Evolutionary conservation across 768 basidiomycete species (phyloP).

Genomic region (Roridomyces roridus): DNA sequence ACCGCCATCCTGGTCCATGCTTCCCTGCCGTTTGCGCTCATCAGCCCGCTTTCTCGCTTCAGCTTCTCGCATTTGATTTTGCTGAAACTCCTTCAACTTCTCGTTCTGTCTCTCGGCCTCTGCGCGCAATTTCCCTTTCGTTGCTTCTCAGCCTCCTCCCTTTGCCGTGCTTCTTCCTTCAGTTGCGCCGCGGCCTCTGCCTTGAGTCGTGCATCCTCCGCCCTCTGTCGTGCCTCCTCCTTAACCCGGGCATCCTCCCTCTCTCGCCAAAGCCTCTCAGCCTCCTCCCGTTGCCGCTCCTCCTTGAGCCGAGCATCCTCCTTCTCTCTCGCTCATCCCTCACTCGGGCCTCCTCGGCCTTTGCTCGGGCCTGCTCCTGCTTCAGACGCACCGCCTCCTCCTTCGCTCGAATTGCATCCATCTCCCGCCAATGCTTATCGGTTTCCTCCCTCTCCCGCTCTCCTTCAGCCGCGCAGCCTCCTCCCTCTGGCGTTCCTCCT

Average conservation of each 20-base stretch:
- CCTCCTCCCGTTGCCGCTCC: conserved; percentile 20
- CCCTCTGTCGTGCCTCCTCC: conserved; percentile 1
- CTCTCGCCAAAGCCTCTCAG: conserved; percentile 4
- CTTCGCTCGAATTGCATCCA: conserved; percentile 28
- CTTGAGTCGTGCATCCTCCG: conserved; percentile 18
- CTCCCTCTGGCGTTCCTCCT: too few species aligned
- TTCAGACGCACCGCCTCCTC: conserved; percentile 27
- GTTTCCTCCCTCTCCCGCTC: conserved; percentile 7
- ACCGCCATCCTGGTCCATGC: conserved; percentile 39
- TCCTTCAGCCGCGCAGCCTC: conserved; percentile 23
- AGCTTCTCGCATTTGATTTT: conserved; percentile 41
- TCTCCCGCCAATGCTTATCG: conserved; percentile 25
- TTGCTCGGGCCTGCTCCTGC: conserved; percentile 35
- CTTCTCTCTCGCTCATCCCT: conserved; percentile 31
- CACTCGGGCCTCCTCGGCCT: conserved; percentile 33
- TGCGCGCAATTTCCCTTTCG: conserved; percentile 28
- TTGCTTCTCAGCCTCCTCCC: conserved; percentile 38
- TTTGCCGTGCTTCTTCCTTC: conserved; percentile 24
- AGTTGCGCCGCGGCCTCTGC: conserved; percentile 29
- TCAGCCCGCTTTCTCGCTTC: conserved; percentile 48
- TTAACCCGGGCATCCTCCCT: conserved; percentile 5
- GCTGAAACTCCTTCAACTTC: conserved; percentile 47
- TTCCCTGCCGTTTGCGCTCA: conserved; percentile 54
- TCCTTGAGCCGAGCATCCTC: neutral
- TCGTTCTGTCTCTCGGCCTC: conserved; percentile 35